Evolutionary conservation across 805 yeast species (phyloP).

Genomic region (Wickerhamiella qilinensis): DNA sequence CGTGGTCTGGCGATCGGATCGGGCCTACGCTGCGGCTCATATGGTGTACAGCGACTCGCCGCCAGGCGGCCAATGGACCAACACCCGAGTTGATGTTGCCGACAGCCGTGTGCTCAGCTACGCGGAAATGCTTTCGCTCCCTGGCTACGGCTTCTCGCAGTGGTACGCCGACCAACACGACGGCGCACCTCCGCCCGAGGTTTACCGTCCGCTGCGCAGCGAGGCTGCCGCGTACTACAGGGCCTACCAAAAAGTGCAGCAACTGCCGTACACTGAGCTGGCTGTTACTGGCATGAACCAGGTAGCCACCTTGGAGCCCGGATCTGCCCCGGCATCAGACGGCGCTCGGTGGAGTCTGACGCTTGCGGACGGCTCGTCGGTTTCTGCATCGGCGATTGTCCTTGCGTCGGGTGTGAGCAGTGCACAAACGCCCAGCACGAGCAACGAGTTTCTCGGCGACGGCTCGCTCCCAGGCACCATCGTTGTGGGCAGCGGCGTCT

Average conservation of each 20-base stretch:
- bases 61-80: constrained; percentile 23
- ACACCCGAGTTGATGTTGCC: constrained; percentile 8
- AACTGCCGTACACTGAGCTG: too few relatives aligned
- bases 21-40: constrained; percentile 9
- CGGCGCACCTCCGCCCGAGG: constrained; percentile 12
- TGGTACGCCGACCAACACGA: constrained; percentile 7
- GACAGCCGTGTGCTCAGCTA: constrained; percentile 15
- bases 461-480: constrained; percentile 5
- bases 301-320: too few relatives aligned
- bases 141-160: constrained; percentile 18
- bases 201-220: constrained; percentile 14
- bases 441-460: neutral
- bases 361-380: too few relatives aligned
- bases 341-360: too few relatives aligned
- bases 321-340: too few relatives aligned
- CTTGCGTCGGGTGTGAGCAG: constrained; percentile 6
- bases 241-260: constrained; percentile 14
- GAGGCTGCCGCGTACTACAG: constrained; percentile 18
- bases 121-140: constrained; percentile 22
- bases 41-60: constrained; percentile 15
- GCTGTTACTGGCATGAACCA: too few relatives aligned
- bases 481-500: constrained; percentile 21
- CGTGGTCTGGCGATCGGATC: constrained; percentile 14
- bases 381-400: too few relatives aligned
- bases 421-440: neutral